A percentile compares a stretch with the other conserved stretches of the same genome.
phyloP scores from a whole-genome alignment of 768 basidiomycete species.

The Termitomyces sp. region DNA sequence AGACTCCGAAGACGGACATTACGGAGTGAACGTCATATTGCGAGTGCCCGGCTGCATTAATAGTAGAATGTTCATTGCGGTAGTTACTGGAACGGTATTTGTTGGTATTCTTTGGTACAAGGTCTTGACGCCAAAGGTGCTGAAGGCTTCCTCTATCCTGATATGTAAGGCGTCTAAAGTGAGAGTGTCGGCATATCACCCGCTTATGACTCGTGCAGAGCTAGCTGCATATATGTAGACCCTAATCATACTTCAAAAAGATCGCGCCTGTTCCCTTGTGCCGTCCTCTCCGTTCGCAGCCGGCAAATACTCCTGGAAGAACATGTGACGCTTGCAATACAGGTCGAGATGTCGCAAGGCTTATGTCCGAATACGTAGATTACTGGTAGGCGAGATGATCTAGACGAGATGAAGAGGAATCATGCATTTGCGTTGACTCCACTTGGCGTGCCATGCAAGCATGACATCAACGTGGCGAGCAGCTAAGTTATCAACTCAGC shows the following conservation, averaged over 20 bases:
- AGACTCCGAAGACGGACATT: slow-evolving; percentile 5
- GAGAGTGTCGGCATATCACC: neutral
- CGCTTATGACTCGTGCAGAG: neutral
- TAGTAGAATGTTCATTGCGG: no score
- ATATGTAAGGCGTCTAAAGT: slow-evolving; percentile 32
- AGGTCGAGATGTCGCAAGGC: slow-evolving; percentile 52
- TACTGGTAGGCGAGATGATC: slow-evolving; percentile 84
- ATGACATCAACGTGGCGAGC: slow-evolving; percentile 91
- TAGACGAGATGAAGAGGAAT: slow-evolving; percentile 26
- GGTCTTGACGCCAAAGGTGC: slow-evolving; percentile 24
- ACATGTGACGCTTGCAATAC: slow-evolving; percentile 38
- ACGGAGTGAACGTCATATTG: neutral
- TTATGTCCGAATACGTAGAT: slow-evolving; percentile 89
- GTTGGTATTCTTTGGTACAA: slow-evolving; percentile 35
- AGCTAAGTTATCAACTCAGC: slow-evolving; percentile 95
- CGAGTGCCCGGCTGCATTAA: neutral
- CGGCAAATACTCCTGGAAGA: slow-evolving; percentile 22
- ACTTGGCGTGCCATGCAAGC: slow-evolving; percentile 92
- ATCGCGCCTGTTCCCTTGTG: slow-evolving; percentile 28
- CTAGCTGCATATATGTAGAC: slow-evolving; percentile 69
- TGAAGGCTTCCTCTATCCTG: slow-evolving; percentile 26
- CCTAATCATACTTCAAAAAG: slow-evolving; percentile 70
- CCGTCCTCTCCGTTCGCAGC: neutral
- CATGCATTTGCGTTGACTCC: neutral
- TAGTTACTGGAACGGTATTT: slow-evolving; percentile 15